Conservation (phyloP, 1,284 basidiomycete species). For the Cronartium quercuum region DNA sequence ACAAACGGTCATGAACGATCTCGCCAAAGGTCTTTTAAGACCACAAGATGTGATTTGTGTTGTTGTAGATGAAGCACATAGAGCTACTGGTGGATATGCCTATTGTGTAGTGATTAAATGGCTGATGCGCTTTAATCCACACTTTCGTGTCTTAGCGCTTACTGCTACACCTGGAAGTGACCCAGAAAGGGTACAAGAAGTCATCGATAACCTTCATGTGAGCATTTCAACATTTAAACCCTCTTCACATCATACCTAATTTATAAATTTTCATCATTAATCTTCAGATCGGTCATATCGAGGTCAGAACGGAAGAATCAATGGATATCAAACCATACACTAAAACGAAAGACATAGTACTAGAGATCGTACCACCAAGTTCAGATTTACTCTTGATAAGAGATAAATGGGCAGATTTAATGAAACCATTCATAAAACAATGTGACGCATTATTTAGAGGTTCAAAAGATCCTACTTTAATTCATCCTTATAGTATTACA, state of each 20-base stretch:
- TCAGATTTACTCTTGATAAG: slow-evolving; percentile 44
- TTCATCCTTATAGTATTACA: slow-evolving; percentile 21
- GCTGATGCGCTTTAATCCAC: slow-evolving; percentile 86
- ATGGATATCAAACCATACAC: slow-evolving; percentile 80
- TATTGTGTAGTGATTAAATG: slow-evolving; percentile 84
- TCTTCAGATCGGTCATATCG: slow-evolving; percentile 73
- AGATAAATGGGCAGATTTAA: slow-evolving; percentile 48
- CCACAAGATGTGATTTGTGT: slow-evolving; percentile 70
- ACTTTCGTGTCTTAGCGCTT: slow-evolving; percentile 85
- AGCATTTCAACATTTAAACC: no score
- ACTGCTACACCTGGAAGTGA: slow-evolving; percentile 90
- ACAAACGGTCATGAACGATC: slow-evolving; percentile 87
- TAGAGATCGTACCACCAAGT: slow-evolving; percentile 43
- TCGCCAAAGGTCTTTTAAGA: slow-evolving; percentile 68
- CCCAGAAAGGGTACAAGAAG: slow-evolving; percentile 75
- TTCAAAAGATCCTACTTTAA: slow-evolving; percentile 26
- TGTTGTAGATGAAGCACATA: slow-evolving; percentile 92
- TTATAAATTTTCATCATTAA: background rate
- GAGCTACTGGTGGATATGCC: slow-evolving; percentile 84
- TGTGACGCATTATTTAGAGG: slow-evolving; percentile 38
- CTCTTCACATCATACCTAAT: background rate
- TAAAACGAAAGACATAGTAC: slow-evolving; percentile 63
- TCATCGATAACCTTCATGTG: slow-evolving; percentile 85
- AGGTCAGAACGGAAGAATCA: slow-evolving; percentile 86
- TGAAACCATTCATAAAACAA: slow-evolving; percentile 43